These are phyloP conservation scores for Alloteropsis angusta DNA, from an alignment of 202 grass and related monocot species.

Conservation along the genomic window DNA sequence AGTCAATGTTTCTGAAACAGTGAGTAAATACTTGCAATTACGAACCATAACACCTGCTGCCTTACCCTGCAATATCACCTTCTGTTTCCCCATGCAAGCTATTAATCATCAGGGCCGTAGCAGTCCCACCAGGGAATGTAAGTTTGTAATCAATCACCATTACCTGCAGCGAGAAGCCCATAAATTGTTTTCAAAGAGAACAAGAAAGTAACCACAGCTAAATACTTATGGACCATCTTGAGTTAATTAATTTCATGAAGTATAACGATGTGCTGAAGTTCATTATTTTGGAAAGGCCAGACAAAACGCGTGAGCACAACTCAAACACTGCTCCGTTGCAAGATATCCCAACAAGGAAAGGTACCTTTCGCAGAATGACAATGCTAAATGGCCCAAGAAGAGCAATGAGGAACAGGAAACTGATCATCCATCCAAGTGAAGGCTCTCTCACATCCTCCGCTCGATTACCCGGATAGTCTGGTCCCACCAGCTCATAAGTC, in stretches of 20 bases:
- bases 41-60: not conserved
- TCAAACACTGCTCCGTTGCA: not conserved
- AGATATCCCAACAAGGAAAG: not conserved
- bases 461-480: constrained; percentile 68
- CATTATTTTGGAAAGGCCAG: not conserved
- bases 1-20: not conserved
- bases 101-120: constrained; percentile 88
- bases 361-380: constrained; percentile 41
- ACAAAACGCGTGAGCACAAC: not conserved
- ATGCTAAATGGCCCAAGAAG: constrained; percentile 61
- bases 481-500: constrained; percentile 42
- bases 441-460: constrained; percentile 68
- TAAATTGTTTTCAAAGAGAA: not conserved
- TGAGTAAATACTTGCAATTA: not conserved
- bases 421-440: constrained; percentile 55
- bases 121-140: constrained; percentile 59
- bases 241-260: not conserved
- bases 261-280: not conserved
- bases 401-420: constrained; percentile 40
- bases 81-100: constrained; percentile 51
- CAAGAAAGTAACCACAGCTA: not conserved
- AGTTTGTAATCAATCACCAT: constrained; percentile 51
- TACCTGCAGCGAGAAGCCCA: constrained; percentile 8
- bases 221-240: not conserved
- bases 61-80: constrained; percentile 41